A percentile compares a stretch with the other conserved stretches of the same genome.
Conservation (phyloP, 2,329 filamentous ascomycete genomes). For the Metarhizium humberi region DNA sequence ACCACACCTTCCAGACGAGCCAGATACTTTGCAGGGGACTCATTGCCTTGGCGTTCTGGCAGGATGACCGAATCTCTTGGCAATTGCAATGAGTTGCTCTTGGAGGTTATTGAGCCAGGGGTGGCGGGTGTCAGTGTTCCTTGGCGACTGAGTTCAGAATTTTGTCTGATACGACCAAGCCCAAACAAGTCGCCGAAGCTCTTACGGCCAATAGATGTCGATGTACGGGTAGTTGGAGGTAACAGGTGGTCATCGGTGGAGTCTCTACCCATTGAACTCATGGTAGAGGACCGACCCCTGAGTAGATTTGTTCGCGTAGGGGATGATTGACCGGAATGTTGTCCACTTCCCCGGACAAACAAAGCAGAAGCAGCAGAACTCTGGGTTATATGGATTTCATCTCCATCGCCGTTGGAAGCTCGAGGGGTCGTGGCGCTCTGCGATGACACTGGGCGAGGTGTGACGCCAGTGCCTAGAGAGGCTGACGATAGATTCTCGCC, state of each 20-base stretch:
- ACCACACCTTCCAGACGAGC: constrained; percentile 72
- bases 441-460: constrained; percentile 26
- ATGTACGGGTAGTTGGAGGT: constrained; percentile 62
- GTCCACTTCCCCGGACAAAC: constrained; percentile 24
- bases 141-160: constrained; percentile 64
- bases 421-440: constrained; percentile 19
- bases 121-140: constrained; percentile 61
- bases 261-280: constrained; percentile 69
- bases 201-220: constrained; percentile 81
- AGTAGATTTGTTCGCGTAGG: constrained; percentile 51
- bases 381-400: constrained; percentile 7
- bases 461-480: constrained; percentile 27
- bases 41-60: constrained; percentile 74
- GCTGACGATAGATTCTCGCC: constrained; percentile 27
- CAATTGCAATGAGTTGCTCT: constrained; percentile 74
- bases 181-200: constrained; percentile 87
- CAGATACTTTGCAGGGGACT: constrained; percentile 85
- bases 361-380: constrained; percentile 39
- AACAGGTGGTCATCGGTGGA: constrained; percentile 63
- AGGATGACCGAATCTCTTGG: constrained; percentile 61
- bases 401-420: constrained; percentile 12
- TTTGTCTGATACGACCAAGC: constrained; percentile 69
- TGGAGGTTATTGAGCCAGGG: constrained; percentile 62
- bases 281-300: constrained; percentile 77
- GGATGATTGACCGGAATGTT: constrained; percentile 57